Evolutionary conservation across 2,329 filamentous ascomycete species (phyloP).

Genomic region (Sordariomycetes sp.): DNA sequence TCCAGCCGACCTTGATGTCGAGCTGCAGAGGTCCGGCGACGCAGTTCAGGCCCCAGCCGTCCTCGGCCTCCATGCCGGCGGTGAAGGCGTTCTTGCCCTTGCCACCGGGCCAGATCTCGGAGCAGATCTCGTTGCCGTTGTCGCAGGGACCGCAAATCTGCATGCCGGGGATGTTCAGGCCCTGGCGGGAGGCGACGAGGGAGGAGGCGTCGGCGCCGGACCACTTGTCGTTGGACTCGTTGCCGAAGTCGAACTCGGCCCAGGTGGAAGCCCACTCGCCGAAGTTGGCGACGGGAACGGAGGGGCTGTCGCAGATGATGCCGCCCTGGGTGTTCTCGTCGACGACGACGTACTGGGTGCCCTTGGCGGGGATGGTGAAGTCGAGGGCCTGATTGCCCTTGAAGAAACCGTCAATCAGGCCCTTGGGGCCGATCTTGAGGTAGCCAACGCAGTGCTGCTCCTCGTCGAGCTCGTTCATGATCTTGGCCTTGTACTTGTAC

Average conservation of each 20-base stretch:
- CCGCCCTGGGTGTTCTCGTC: slow-evolving; percentile 38
- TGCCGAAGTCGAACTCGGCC: slow-evolving; percentile 41
- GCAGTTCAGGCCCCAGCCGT: slow-evolving; percentile 32
- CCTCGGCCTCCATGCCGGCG: slow-evolving; percentile 22
- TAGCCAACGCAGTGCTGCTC: slow-evolving; percentile 32
- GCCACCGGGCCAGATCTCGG: slow-evolving; percentile 25
- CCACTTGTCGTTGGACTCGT: slow-evolving; percentile 34
- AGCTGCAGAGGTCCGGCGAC: slow-evolving; percentile 16
- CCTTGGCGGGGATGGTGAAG: slow-evolving; percentile 29
- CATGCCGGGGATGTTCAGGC: slow-evolving; percentile 22
- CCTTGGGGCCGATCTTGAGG: slow-evolving; percentile 42
- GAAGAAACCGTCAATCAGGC: slow-evolving; percentile 39
- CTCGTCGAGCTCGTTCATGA: slow-evolving; percentile 25
- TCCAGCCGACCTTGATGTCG: slow-evolving; percentile 20
- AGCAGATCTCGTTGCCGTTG: slow-evolving; percentile 27
- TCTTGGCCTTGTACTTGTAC: slow-evolving; percentile 35
- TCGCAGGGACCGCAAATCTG: slow-evolving; percentile 18
- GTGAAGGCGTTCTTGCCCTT: slow-evolving; percentile 27
- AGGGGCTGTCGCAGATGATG: slow-evolving; percentile 29
- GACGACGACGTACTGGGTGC: slow-evolving; percentile 31
- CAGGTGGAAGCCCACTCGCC: slow-evolving; percentile 36
- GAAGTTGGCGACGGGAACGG: slow-evolving; percentile 21
- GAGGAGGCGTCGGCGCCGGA: slow-evolving; percentile 42
- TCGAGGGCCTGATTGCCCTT: slow-evolving; percentile 26
- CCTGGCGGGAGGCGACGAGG: slow-evolving; percentile 29